A percentile compares a stretch with the other conserved stretches of the same genome.
Evolutionary conservation across 2,329 filamentous ascomycete species (phyloP).

Genomic region (Aspergillus candidus): DNA sequence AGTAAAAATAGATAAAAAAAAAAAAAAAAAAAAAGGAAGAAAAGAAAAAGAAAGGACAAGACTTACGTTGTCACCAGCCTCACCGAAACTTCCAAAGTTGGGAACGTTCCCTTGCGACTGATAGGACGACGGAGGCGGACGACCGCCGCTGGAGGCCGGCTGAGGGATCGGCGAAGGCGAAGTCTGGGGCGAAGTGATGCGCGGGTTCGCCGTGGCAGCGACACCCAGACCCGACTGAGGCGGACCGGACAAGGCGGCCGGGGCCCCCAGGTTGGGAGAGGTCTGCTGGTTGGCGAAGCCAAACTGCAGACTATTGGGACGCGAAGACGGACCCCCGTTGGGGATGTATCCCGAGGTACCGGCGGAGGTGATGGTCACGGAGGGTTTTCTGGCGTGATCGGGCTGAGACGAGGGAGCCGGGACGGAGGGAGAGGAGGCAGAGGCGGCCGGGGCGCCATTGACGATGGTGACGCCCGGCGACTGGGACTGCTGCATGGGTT

Average conservation of each 20-base stretch:
- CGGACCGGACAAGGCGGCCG: conserved; percentile 43
- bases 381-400: conserved; percentile 78
- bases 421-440: too few relatives aligned
- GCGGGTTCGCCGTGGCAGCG: conserved; percentile 57
- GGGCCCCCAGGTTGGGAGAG: conserved; percentile 58
- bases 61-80: conserved; percentile 65
- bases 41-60: conserved; percentile 1
- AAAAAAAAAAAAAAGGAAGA: conserved; percentile 6
- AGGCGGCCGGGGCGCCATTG: conserved; percentile 55
- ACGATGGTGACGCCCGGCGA: conserved; percentile 50
- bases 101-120: conserved; percentile 65
- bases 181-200: conserved; percentile 74
- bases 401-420: conserved; percentile 40
- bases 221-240: conserved; percentile 39
- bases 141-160: conserved; percentile 72
- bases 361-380: conserved; percentile 84
- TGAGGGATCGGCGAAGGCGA: conserved; percentile 93
- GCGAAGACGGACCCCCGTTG: conserved; percentile 64
- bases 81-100: conserved; percentile 76
- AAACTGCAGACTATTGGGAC: conserved; percentile 65
- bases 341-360: conserved; percentile 67
- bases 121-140: conserved; percentile 74
- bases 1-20: background rate
- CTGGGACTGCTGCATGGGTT: conserved; percentile 49
- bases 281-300: conserved; percentile 64